Evolutionary conservation across 805 yeast genomes (phyloP).

Genomic region (Candida xyloterini): DNA sequence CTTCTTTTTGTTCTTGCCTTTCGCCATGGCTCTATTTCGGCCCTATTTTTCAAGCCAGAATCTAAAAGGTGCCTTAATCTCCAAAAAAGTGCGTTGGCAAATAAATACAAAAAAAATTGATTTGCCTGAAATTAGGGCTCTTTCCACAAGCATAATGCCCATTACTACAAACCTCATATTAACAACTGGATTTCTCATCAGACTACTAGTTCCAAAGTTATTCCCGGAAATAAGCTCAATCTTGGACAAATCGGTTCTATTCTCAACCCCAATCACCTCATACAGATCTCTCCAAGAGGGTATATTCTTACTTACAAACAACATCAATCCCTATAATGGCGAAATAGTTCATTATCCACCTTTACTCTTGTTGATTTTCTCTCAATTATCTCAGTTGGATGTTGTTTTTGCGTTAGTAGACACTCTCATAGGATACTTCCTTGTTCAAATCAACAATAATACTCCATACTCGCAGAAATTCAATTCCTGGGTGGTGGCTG

Average conservation of each 20-base stretch:
- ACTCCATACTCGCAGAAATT: slow-evolving; percentile 23
- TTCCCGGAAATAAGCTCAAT: slow-evolving; percentile 31
- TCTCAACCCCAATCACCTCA: slow-evolving; percentile 73
- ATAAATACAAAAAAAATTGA: slow-evolving; percentile 3
- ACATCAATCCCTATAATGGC: slow-evolving; percentile 67
- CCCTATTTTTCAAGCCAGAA: not conserved
- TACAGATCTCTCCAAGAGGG: slow-evolving; percentile 66
- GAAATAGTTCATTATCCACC: slow-evolving; percentile 89
- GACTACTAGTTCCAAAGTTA: slow-evolving; percentile 27
- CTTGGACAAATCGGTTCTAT: slow-evolving; percentile 53
- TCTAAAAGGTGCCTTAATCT: not conserved
- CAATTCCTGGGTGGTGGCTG: slow-evolving; percentile 24
- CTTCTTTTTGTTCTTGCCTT: slow-evolving; percentile 6
- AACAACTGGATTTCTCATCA: slow-evolving; percentile 24
- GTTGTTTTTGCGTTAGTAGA: slow-evolving; percentile 60
- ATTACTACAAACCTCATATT: slow-evolving; percentile 11
- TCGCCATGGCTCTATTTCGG: slow-evolving; percentile 3
- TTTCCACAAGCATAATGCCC: not conserved
- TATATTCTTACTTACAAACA: slow-evolving; percentile 53
- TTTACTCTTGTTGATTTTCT: slow-evolving; percentile 52
- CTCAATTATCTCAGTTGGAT: slow-evolving; percentile 33
- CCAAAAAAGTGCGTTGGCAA: slow-evolving; percentile 7
- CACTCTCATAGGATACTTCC: slow-evolving; percentile 49
- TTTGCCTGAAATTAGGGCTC: slow-evolving; percentile 1
- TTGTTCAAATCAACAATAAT: slow-evolving; percentile 50